phyloP scores from a whole-genome alignment of 2,329 filamentous ascomycete species.

The Diplodia scrobiculata region DNA sequence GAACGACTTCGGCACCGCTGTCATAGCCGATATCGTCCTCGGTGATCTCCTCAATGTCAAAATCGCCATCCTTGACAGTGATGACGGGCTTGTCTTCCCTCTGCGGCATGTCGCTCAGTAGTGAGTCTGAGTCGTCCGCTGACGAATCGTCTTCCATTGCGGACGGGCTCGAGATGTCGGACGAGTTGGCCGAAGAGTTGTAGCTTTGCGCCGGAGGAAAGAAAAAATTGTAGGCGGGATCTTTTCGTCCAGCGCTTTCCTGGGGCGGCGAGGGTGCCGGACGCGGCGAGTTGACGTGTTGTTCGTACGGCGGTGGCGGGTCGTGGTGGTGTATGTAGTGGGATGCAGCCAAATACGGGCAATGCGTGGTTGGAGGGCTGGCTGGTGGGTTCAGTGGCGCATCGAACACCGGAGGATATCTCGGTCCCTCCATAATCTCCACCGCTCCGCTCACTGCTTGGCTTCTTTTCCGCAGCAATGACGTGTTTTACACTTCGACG shows the following conservation, averaged over 20 bases:
- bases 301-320: conserved; percentile 42
- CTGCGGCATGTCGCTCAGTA: conserved; percentile 32
- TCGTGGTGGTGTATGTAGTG: conserved; percentile 32
- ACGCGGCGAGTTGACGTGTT: conserved; percentile 39
- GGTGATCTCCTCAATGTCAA: conserved; percentile 49
- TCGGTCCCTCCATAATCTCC: conserved; percentile 40
- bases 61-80: conserved; percentile 38
- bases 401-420: conserved; percentile 36
- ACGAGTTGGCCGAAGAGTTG: conserved; percentile 42
- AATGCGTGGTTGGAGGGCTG: conserved; percentile 45
- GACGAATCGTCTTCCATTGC: conserved; percentile 41
- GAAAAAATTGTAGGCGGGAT: conserved; percentile 41
- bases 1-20: conserved; percentile 49
- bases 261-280: conserved; percentile 43
- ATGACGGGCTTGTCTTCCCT: conserved; percentile 30
- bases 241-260: conserved; percentile 44
- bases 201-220: conserved; percentile 44
- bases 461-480: background rate
- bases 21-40: conserved; percentile 43
- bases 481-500: background rate
- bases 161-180: conserved; percentile 42
- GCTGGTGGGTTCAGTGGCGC: conserved; percentile 40
- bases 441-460: background rate
- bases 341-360: conserved; percentile 31
- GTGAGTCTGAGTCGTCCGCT: conserved; percentile 35